A percentile compares a stretch with the other conserved stretches of the same genome.
These are phyloP conservation scores for Euryodendron excelsum DNA, from an alignment of 148 eudicot species.

Conservation along the genomic window DNA sequence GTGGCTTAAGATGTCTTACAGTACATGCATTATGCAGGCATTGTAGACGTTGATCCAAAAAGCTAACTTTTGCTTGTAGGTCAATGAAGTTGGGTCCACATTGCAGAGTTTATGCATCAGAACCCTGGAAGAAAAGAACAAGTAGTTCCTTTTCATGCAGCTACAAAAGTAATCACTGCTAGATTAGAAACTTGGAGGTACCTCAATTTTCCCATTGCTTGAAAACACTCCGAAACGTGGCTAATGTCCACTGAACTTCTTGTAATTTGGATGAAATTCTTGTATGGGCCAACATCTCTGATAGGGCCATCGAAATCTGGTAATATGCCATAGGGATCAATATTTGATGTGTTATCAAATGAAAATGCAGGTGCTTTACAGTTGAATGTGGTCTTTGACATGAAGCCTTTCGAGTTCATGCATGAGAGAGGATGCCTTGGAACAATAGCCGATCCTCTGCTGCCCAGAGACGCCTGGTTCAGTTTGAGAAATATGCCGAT, in stretches of 20 bases:
- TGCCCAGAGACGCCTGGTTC: slow-evolving; percentile 37
- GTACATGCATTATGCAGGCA: slow-evolving; percentile 95
- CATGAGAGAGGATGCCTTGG: slow-evolving; percentile 45
- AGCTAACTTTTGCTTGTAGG: slow-evolving; percentile 86
- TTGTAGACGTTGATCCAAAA: slow-evolving; percentile 96
- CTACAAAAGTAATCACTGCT: background rate
- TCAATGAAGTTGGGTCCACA: slow-evolving; percentile 60
- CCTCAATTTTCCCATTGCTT: slow-evolving; percentile 59
- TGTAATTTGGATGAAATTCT: slow-evolving; percentile 59
- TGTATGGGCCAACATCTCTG: slow-evolving; percentile 59
- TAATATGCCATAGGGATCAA: slow-evolving; percentile 42
- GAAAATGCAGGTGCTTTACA: slow-evolving; percentile 47
- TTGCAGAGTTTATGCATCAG: slow-evolving; percentile 62
- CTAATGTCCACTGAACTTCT: slow-evolving; percentile 44
- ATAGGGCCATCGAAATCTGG: slow-evolving; percentile 35
- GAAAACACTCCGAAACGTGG: slow-evolving; percentile 42
- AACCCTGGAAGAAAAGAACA: slow-evolving; percentile 39
- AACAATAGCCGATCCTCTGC: slow-evolving; percentile 33
- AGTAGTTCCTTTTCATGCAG: background rate
- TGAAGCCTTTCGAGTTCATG: slow-evolving; percentile 61
- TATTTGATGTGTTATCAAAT: slow-evolving; percentile 28
- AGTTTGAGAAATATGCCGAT: slow-evolving; percentile 61
- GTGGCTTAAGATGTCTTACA: slow-evolving; percentile 49
- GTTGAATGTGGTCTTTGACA: slow-evolving; percentile 58
- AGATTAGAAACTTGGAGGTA: slow-evolving; percentile 15